Base-by-base conservation (phyloP, 495 filamentous ascomycete species). In the Geopyxis carbonaria region DNA sequence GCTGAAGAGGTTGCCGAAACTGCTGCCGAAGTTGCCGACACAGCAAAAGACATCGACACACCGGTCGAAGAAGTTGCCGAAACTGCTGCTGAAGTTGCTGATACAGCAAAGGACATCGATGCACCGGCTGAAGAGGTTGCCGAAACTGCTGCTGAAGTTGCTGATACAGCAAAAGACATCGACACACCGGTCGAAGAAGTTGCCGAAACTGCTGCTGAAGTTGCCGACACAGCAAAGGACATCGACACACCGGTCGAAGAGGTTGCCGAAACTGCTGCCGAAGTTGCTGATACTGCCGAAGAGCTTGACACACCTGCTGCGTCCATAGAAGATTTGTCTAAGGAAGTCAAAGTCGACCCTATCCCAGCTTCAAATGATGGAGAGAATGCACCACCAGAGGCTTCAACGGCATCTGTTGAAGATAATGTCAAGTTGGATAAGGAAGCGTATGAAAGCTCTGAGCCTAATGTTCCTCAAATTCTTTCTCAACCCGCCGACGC, bases 371-470 rank as follows among this genome's bases (percentile, higher is more conserved):
- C 81, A 18, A n/a, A n/a, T n/a, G 68, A 63, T 21, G 21, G 19
- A 6, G 34, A 37, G 19, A 80, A 80, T 41, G 65, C 67, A 24
- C n/a, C n/a, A n/a, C n/a, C n/a, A 9, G 66, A 70, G 8, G 57
- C 79, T 24, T 66, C 62, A 20, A 55, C 61, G 18, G 68, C 68
- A 45, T 66, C 66, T 23, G 57, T 68, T 48, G 58, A 68, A 22
- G 67, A 64, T 44, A 66, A 66, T 30, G 80, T 80, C 32, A 78
- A 70, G 38, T 67, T 79, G 6, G 84, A 93, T 54, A 67, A 80
- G 58, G 76, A 71, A 45, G 82, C 78, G 0, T 93, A 93, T 55
- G 77, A 93, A 51, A 74, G 74, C 46, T 70, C 70, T 51, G 76
- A 74, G 50, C 54, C 69, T 22, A n/a, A 9, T n/a, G 9, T 35